phyloP scores from a whole-genome alignment of 306 rosid species.

The Dalbergia cultrata region DNA sequence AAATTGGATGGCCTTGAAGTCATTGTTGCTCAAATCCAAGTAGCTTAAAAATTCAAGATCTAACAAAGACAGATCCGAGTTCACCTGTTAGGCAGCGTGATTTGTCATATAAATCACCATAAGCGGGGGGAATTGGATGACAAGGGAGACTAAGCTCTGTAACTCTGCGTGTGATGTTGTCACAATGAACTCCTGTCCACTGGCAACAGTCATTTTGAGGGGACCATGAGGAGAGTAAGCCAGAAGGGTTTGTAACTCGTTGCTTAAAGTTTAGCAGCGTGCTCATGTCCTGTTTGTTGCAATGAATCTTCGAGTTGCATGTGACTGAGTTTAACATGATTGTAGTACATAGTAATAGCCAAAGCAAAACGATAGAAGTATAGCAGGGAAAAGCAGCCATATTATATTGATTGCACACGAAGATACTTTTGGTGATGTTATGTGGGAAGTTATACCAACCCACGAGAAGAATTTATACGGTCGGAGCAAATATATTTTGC shows the following conservation, averaged over 20 bases:
- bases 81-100: slow-evolving; percentile 25
- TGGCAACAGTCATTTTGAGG: not conserved
- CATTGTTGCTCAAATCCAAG: slow-evolving; percentile 26
- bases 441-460: no score
- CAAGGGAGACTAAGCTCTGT: slow-evolving; percentile 21
- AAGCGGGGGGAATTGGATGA: not conserved
- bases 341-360: not conserved
- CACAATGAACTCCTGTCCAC: slow-evolving; percentile 21
- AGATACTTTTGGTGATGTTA: no score
- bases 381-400: no score
- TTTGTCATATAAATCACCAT: not conserved
- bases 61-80: not conserved
- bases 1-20: slow-evolving; percentile 11
- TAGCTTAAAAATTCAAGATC: slow-evolving; percentile 11
- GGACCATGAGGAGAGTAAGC: not conserved
- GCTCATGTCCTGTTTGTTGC: slow-evolving; percentile 16
- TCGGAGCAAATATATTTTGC: no score
- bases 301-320: slow-evolving; percentile 1
- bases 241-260: slow-evolving; percentile 18
- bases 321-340: not conserved
- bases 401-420: no score
- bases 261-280: slow-evolving; percentile 6
- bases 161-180: not conserved
- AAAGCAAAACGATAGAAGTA: not conserved
- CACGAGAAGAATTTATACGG: no score